Conservation (phyloP, 129 eudicot species). For the Glebionis coronaria region DNA sequence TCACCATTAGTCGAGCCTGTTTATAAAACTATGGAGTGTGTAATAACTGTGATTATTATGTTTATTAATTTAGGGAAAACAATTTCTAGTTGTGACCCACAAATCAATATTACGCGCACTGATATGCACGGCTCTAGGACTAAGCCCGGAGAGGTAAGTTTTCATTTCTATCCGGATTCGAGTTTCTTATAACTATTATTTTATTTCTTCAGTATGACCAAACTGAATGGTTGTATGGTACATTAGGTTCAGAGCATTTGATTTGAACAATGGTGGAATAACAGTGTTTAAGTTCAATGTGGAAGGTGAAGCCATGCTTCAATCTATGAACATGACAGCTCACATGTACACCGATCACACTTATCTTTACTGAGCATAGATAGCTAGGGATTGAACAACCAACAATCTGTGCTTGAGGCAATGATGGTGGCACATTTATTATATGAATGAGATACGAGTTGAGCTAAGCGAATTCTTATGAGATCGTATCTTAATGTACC, state of each 20-base stretch:
- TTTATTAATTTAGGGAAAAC: conserved; percentile 43
- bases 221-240: not conserved
- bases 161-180: not conserved
- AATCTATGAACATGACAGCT: conserved; percentile 79
- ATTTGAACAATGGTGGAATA: conserved; percentile 73
- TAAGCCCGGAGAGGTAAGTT: conserved; percentile 58
- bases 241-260: conserved; percentile 66
- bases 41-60: not conserved
- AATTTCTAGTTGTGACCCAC: conserved; percentile 72
- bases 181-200: not conserved
- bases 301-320: conserved; percentile 74
- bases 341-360: conserved; percentile 71
- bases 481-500: no score
- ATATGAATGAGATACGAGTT: no score
- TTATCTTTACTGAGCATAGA: conserved; percentile 41
- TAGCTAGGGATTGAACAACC: not conserved
- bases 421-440: not conserved
- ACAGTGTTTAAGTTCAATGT: conserved; percentile 56
- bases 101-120: conserved; percentile 76
- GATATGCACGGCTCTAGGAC: conserved; percentile 75
- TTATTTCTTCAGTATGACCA: not conserved
- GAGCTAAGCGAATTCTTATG: no score
- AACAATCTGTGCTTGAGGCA: not conserved
- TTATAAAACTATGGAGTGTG: not conserved
- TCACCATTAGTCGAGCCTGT: not conserved